phyloP scores from a whole-genome alignment of 768 basidiomycete genomes.

The Suillus spraguei region DNA sequence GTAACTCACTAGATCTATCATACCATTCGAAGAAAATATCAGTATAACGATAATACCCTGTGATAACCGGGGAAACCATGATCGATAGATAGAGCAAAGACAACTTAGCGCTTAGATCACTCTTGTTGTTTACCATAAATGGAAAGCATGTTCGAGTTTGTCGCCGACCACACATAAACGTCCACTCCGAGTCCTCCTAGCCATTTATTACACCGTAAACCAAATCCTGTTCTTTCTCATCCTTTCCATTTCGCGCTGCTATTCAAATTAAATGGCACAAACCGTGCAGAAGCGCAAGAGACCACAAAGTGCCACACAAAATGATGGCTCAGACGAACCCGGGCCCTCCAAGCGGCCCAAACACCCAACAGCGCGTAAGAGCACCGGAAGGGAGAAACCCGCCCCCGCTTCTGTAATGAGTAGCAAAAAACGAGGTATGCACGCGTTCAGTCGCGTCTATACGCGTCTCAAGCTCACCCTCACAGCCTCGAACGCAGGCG shows the following conservation, averaged over 20 bases:
- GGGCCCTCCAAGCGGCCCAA: constrained; percentile 48
- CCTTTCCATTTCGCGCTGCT: constrained; percentile 10
- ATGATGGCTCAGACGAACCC: constrained; percentile 29
- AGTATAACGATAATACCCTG: constrained; percentile 81
- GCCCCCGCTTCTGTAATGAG: constrained; percentile 18
- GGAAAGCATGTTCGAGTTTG: constrained; percentile 6
- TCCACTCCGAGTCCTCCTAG: constrained; percentile 3
- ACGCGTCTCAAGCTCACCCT: constrained; percentile 8
- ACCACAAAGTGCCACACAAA: constrained; percentile 48
- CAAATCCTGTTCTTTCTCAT: background rate
- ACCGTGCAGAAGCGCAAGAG: constrained; percentile 58
- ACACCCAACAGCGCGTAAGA: constrained; percentile 77
- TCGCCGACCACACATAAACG: background rate
- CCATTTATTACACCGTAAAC: constrained; percentile 2
- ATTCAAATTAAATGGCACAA: constrained; percentile 57
- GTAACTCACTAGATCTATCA: constrained; percentile 11
- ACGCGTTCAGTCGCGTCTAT: constrained; percentile 16
- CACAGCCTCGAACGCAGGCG: constrained; percentile 26
- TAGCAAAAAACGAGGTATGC: constrained; percentile 29
- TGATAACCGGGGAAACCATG: constrained; percentile 48
- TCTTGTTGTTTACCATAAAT: background rate
- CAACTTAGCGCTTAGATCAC: constrained; percentile 1
- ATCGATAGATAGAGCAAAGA: constrained; percentile 17
- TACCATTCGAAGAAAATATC: constrained; percentile 87
- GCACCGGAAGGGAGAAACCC: constrained; percentile 71